Evolutionary conservation across 2,329 filamentous ascomycete genomes (phyloP).

Genomic region (Aureobasidium pullulans): DNA sequence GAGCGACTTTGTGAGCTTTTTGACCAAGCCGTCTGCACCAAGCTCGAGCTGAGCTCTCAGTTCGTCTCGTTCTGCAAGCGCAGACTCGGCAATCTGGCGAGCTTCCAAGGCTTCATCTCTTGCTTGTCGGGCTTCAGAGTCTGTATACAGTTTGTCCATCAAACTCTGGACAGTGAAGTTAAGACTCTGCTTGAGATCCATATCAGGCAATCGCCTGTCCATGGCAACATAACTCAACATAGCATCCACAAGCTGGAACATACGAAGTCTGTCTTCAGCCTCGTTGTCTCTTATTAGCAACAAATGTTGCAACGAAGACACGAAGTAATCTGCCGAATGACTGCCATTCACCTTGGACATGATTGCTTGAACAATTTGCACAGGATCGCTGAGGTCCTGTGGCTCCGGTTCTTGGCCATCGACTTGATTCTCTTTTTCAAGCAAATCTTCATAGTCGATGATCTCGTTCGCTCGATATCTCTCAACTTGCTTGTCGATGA

Average conservation of each 20-base stretch:
- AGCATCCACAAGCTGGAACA: conserved; percentile 97
- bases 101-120: conserved; percentile 87
- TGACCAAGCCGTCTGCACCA: conserved; percentile 86
- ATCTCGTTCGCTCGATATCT: conserved; percentile 88
- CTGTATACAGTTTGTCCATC: conserved; percentile 91
- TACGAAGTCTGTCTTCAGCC: conserved; percentile 80
- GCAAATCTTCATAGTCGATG: conserved; percentile 95
- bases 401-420: conserved; percentile 79
- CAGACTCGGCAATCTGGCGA: conserved; percentile 87
- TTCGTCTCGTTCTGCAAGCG: conserved; percentile 93
- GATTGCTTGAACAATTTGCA: conserved; percentile 91
- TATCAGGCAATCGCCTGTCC: conserved; percentile 89
- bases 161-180: conserved; percentile 96
- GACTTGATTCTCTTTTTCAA: conserved; percentile 83
- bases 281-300: conserved; percentile 87
- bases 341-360: conserved; percentile 75
- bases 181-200: conserved; percentile 95
- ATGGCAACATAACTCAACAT: conserved; percentile 99
- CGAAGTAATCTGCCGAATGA: conserved; percentile 87
- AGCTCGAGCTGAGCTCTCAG: conserved; percentile 82
- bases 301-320: conserved; percentile 91
- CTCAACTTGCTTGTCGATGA: conserved; percentile 97
- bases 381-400: conserved; percentile 86
- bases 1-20: conserved; percentile 87
- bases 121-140: conserved; percentile 86